A percentile compares a stretch with the other conserved stretches of the same genome.
Evolutionary conservation across 441 rosid species (phyloP).

Genomic region (Lagerstroemia fauriei): DNA sequence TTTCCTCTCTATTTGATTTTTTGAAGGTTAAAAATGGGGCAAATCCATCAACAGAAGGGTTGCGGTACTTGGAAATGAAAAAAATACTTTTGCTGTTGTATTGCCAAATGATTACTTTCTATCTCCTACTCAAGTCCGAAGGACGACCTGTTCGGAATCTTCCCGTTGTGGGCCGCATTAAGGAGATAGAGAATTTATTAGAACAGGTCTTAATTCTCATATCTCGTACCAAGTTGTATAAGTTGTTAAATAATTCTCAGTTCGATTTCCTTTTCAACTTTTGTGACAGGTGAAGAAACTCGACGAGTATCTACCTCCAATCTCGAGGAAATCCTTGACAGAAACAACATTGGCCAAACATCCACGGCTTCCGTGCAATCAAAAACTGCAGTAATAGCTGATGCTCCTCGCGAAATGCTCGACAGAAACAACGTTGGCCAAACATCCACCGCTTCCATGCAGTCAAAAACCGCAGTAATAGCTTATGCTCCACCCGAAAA

Average conservation of each 20-base stretch:
- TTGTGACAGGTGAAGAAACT: slow-evolving; percentile 55
- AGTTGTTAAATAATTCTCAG: background rate
- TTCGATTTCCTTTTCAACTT: background rate
- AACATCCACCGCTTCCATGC: slow-evolving; percentile 25
- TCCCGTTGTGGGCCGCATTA: slow-evolving; percentile 76
- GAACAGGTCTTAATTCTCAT: slow-evolving; percentile 57
- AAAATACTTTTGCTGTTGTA: slow-evolving; percentile 71
- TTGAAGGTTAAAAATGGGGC: slow-evolving; percentile 56
- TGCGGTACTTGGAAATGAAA: slow-evolving; percentile 68
- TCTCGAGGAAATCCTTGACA: slow-evolving; percentile 57
- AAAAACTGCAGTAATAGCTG: too few species aligned
- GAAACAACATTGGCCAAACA: slow-evolving; percentile 31
- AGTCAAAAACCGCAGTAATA: slow-evolving; percentile 29
- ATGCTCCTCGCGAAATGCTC: too few species aligned
- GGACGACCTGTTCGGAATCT: slow-evolving; percentile 82
- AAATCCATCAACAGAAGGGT: slow-evolving; percentile 43
- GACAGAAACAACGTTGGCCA: slow-evolving; percentile 33
- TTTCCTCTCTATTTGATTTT: background rate
- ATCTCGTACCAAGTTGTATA: background rate
- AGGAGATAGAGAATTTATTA: slow-evolving; percentile 65
- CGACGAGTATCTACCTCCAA: slow-evolving; percentile 61
- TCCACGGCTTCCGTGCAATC: slow-evolving; percentile 26
- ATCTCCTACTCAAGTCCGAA: slow-evolving; percentile 86
- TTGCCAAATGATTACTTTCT: slow-evolving; percentile 82
- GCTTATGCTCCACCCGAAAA: slow-evolving; percentile 34